phyloP scores from a whole-genome alignment of 805 yeast genomes.

The Novakomyces olei region DNA sequence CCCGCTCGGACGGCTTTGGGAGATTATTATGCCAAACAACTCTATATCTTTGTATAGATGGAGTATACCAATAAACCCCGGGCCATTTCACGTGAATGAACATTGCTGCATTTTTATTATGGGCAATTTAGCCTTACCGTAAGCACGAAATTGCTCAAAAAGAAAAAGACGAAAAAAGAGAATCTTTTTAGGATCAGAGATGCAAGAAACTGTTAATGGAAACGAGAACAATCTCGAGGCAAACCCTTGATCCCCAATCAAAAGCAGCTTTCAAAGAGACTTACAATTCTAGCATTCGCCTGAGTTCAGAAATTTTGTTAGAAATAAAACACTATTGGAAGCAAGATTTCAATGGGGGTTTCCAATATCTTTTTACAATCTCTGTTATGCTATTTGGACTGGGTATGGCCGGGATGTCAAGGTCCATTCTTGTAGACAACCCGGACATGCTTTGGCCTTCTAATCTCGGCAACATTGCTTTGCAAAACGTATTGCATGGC shows the following conservation, averaged over 20 bases:
- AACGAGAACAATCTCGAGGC: no score
- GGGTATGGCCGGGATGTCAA: constrained; percentile 40
- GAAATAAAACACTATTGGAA: no score
- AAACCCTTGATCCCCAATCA: constrained; percentile 36
- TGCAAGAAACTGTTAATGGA: no score
- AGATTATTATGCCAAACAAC: constrained; percentile 24
- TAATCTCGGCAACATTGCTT: constrained; percentile 35
- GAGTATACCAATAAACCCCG: constrained; percentile 26
- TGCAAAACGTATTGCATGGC: constrained; percentile 29
- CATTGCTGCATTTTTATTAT: constrained; percentile 21
- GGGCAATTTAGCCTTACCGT: constrained; percentile 23
- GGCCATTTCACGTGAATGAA: constrained; percentile 41
- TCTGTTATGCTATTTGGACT: constrained; percentile 46
- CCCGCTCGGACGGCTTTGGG: constrained; percentile 32
- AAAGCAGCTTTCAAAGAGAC: constrained; percentile 28
- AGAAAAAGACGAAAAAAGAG: no score
- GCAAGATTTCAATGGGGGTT: constrained; percentile 21
- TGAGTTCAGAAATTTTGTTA: no score
- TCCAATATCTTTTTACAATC: constrained; percentile 27
- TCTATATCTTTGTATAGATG: constrained; percentile 20
- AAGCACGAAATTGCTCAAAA: no score
- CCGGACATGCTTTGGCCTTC: constrained; percentile 54
- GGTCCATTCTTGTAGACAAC: constrained; percentile 39
- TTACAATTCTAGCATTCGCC: no score
- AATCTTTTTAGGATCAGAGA: no score